These are phyloP conservation scores for Neurospora sp. DNA, from an alignment of 495 filamentous ascomycete species.

Conservation along the genomic window DNA sequence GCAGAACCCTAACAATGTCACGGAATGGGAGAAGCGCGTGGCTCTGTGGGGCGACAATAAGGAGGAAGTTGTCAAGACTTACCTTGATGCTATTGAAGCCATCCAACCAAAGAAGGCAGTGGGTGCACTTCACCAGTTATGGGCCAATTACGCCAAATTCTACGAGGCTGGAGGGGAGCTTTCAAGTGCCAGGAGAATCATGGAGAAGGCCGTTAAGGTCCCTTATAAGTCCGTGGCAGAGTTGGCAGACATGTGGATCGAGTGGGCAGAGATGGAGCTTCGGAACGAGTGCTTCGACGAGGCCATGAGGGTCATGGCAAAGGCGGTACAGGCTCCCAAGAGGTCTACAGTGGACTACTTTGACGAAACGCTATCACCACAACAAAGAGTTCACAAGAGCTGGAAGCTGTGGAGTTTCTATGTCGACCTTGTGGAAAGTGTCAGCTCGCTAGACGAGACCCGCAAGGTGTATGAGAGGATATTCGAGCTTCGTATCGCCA, in stretches of 20 bases:
- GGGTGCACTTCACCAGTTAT: conserved; percentile 88
- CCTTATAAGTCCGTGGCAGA: conserved; percentile 93
- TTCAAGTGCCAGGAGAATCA: conserved; percentile 74
- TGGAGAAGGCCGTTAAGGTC: conserved; percentile 96
- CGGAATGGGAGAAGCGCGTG: conserved; percentile 95
- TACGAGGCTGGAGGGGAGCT: conserved; percentile 88
- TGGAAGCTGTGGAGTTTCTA: conserved; percentile 99
- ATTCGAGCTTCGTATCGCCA: conserved; percentile 96
- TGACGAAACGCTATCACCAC: conserved; percentile 85
- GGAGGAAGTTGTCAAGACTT: conserved; percentile 83
- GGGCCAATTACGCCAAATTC: conserved; percentile 96
- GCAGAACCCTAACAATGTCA: conserved; percentile 94
- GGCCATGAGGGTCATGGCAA: conserved; percentile 91
- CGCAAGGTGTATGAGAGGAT: conserved; percentile 91
- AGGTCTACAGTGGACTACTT: conserved; percentile 95
- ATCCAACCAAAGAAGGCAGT: conserved; percentile 92
- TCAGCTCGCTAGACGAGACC: conserved; percentile 83
- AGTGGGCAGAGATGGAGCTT: conserved; percentile 97
- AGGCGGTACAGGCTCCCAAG: conserved; percentile 91
- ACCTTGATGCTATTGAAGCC: conserved; percentile 85
- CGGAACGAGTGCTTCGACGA: conserved; percentile 92
- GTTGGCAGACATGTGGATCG: conserved; percentile 95
- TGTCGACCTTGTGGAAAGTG: conserved; percentile 93
- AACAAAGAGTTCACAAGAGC: conserved; percentile 95
- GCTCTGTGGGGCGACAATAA: conserved; percentile 93